Percentiles rank a stretch among this genome's conserved stretches.
Conservation (phyloP, 805 yeast species). For the Vanderwaltozyma yarrowii region DNA sequence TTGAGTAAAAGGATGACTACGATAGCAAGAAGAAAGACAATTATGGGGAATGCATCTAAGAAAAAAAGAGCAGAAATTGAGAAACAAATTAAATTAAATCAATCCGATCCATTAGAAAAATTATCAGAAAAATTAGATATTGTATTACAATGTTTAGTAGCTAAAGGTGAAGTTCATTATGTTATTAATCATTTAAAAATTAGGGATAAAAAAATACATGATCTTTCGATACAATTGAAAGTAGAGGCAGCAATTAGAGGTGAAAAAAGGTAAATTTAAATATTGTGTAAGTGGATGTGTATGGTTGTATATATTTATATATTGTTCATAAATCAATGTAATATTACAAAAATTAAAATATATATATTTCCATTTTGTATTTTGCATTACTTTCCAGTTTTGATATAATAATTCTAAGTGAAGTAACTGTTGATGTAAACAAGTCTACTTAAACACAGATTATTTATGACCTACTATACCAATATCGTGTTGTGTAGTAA, state of each 20-base stretch:
- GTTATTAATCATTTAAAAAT: slow-evolving; percentile 52
- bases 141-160: slow-evolving; percentile 57
- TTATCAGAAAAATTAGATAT: slow-evolving; percentile 49
- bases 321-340: too few species aligned
- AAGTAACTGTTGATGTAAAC: too few species aligned
- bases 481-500: too few species aligned
- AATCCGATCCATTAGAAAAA: slow-evolving; percentile 33
- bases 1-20: slow-evolving; percentile 36
- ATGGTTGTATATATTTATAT: too few species aligned
- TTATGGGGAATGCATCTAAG: slow-evolving; percentile 61
- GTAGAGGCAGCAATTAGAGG: slow-evolving; percentile 18
- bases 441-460: too few species aligned
- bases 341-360: too few species aligned
- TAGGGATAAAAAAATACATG: slow-evolving; percentile 37
- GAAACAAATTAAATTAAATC: slow-evolving; percentile 37
- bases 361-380: too few species aligned
- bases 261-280: slow-evolving; percentile 5
- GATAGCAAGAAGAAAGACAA: slow-evolving; percentile 54
- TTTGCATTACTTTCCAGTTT: too few species aligned
- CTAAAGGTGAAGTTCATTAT: slow-evolving; percentile 51
- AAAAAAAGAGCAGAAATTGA: slow-evolving; percentile 30
- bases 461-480: too few species aligned
- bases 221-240: slow-evolving; percentile 27
- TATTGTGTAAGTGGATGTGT: too few species aligned
- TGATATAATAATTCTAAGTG: too few species aligned